phyloP scores from a whole-genome alignment of 768 basidiomycete genomes.

The Mycena belliarum region DNA sequence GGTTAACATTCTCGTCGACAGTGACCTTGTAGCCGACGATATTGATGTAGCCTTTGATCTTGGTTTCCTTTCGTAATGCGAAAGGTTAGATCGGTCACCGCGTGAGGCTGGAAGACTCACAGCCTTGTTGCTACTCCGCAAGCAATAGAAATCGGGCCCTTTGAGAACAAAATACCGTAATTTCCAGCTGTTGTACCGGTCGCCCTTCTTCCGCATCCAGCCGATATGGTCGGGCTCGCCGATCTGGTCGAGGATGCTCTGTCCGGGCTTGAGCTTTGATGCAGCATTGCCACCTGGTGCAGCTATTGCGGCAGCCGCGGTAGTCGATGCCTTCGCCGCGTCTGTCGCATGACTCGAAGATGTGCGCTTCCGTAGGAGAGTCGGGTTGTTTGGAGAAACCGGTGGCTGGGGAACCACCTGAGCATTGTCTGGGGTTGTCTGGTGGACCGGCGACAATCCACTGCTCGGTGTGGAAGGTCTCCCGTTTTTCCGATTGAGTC shows the following conservation, averaged over 20 bases:
- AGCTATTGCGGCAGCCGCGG: conserved; percentile 16
- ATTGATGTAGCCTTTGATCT: conserved; percentile 96
- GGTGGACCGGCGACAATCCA: neutral
- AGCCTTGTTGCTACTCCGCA: conserved; percentile 69
- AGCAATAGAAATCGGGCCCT: conserved; percentile 85
- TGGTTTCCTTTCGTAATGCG: conserved; percentile 67
- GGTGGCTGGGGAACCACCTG: too few relatives aligned
- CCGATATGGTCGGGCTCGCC: conserved; percentile 88
- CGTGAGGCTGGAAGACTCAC: conserved; percentile 37
- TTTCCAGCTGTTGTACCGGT: conserved; percentile 93
- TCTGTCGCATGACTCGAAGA: conserved; percentile 31
- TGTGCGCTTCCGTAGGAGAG: conserved; percentile 60
- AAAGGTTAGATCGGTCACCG: neutral
- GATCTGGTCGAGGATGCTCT: conserved; percentile 86
- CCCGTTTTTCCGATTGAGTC: conserved; percentile 41
- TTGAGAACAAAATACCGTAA: conserved; percentile 88
- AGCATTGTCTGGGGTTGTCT: neutral
- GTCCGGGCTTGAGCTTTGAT: conserved; percentile 54
- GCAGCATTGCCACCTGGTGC: conserved; percentile 18
- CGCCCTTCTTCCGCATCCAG: conserved; percentile 96
- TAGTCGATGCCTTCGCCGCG: conserved; percentile 15
- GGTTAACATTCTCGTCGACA: conserved; percentile 88
- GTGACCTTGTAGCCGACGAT: conserved; percentile 90
- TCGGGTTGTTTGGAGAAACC: conserved; percentile 19
- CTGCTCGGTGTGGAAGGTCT: conserved; percentile 17